Conservation (phyloP, 495 filamentous ascomycete species). For the Penicillium maclennaniae region DNA sequence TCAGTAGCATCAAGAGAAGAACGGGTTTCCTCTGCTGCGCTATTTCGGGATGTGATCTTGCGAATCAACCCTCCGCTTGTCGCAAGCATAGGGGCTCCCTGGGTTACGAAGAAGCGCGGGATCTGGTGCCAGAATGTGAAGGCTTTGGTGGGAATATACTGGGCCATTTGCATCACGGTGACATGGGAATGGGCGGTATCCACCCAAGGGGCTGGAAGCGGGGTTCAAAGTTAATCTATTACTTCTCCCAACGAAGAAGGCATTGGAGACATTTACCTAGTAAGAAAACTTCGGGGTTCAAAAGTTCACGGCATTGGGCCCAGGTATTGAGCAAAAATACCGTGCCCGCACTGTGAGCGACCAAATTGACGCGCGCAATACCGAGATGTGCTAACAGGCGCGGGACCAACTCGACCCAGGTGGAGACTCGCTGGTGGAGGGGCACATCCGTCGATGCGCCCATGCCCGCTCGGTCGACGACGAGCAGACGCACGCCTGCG, state of each 20-base stretch:
- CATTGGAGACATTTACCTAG: conserved; percentile 19
- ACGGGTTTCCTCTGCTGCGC: not conserved
- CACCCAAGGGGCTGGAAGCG: conserved; percentile 42
- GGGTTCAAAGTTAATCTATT: too few relatives aligned
- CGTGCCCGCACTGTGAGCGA: conserved; percentile 44
- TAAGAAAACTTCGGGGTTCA: conserved; percentile 36
- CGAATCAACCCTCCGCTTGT: conserved; percentile 19
- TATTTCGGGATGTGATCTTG: conserved; percentile 6
- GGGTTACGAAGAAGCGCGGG: conserved; percentile 29
- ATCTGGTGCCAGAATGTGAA: conserved; percentile 34
- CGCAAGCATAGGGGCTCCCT: conserved; percentile 20
- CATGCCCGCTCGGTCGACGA: conserved; percentile 38
- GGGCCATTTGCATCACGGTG: conserved; percentile 23
- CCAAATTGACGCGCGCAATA: conserved; percentile 38
- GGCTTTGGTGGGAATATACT: conserved; percentile 24
- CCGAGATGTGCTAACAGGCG: conserved; percentile 35
- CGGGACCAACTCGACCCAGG: conserved; percentile 44
- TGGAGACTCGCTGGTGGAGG: conserved; percentile 29
- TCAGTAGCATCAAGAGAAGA: conserved; percentile 13
- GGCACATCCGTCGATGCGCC: conserved; percentile 43
- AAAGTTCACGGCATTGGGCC: conserved; percentile 30
- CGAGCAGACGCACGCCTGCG: conserved; percentile 27
- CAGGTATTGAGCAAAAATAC: conserved; percentile 46
- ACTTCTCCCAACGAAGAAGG: too few relatives aligned
- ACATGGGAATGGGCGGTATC: conserved; percentile 36